A percentile compares a stretch with the other conserved stretches of the same genome.
Conservation (phyloP, 2,329 filamentous ascomycete genomes). For the Emmonsiellopsis sp. region DNA sequence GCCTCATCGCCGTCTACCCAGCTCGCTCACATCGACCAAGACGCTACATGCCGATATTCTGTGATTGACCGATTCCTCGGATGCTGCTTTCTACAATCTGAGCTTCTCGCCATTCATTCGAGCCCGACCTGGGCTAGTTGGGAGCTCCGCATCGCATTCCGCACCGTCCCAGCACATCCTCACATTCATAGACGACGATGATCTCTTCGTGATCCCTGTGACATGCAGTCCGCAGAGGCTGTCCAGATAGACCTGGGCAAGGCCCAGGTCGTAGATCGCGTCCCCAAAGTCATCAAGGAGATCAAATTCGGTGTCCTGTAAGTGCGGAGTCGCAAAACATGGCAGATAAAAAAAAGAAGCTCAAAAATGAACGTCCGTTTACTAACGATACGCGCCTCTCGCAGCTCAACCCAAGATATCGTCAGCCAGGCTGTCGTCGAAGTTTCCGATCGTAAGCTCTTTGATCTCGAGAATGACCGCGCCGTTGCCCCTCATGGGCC, state of each 20-base stretch:
- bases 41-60: no score
- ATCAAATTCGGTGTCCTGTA: slow-evolving; percentile 91
- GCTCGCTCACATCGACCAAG: no score
- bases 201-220: slow-evolving; percentile 25
- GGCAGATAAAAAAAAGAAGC: not conserved
- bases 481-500: slow-evolving; percentile 73
- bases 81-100: no score
- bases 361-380: not conserved
- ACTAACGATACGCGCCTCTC: slow-evolving; percentile 2
- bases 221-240: slow-evolving; percentile 34
- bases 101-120: no score
- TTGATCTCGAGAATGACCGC: slow-evolving; percentile 75
- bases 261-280: slow-evolving; percentile 79
- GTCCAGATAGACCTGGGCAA: slow-evolving; percentile 50
- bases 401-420: slow-evolving; percentile 81
- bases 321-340: slow-evolving; percentile 18
- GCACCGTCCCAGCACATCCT: no score
- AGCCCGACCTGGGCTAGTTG: no score
- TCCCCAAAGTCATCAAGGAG: slow-evolving; percentile 85
- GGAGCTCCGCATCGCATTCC: not conserved
- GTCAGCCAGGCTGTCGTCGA: slow-evolving; percentile 92
- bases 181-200: slow-evolving; percentile 21
- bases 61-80: no score
- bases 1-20: no score
- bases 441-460: slow-evolving; percentile 87